Evolutionary conservation across 345 rosid species (phyloP).

Genomic region (Hypericum perforatum): DNA sequence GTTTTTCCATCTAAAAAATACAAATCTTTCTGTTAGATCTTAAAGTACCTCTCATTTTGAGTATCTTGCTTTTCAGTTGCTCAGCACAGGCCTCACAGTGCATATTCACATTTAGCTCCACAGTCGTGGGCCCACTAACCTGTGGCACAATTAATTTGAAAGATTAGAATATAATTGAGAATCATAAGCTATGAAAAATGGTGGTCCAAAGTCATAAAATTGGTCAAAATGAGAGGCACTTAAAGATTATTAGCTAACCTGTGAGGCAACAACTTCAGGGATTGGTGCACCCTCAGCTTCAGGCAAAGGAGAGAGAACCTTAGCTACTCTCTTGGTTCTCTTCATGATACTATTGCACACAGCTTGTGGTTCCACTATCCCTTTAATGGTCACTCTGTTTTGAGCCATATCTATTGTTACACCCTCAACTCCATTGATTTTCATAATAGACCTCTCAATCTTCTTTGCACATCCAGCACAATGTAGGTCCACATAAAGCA

Average conservation of each 20-base stretch:
- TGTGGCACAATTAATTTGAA: slow-evolving; percentile 10
- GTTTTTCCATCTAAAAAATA: not conserved
- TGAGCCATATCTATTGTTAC: slow-evolving; percentile 55
- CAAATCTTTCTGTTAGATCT: not conserved
- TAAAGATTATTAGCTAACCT: too few species aligned
- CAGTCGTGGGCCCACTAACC: slow-evolving; percentile 52
- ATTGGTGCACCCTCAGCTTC: slow-evolving; percentile 62
- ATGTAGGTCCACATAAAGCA: slow-evolving; percentile 74
- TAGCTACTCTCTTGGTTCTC: slow-evolving; percentile 67
- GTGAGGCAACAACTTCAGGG: slow-evolving; percentile 55
- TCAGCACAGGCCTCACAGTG: slow-evolving; percentile 94
- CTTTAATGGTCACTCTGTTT: slow-evolving; percentile 74
- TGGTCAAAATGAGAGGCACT: too few species aligned
- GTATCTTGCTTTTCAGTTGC: slow-evolving; percentile 72
- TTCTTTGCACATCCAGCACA: slow-evolving; percentile 92
- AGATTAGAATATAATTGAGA: too few species aligned
- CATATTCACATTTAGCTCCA: slow-evolving; percentile 85
- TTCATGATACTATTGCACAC: slow-evolving; percentile 63
- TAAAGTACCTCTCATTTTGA: slow-evolving; percentile 79
- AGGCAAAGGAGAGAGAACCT: slow-evolving; percentile 71
- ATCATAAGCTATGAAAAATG: too few species aligned
- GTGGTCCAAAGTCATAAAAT: too few species aligned
- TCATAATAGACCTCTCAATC: slow-evolving; percentile 67
- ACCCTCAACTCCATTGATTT: slow-evolving; percentile 80
- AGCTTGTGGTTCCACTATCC: slow-evolving; percentile 71